Percentiles rank a stretch among this genome's conserved stretches.
Evolutionary conservation across 352 stramenopile genomes (phyloP).

Genomic region (Globisporangium recalcitrans): DNA sequence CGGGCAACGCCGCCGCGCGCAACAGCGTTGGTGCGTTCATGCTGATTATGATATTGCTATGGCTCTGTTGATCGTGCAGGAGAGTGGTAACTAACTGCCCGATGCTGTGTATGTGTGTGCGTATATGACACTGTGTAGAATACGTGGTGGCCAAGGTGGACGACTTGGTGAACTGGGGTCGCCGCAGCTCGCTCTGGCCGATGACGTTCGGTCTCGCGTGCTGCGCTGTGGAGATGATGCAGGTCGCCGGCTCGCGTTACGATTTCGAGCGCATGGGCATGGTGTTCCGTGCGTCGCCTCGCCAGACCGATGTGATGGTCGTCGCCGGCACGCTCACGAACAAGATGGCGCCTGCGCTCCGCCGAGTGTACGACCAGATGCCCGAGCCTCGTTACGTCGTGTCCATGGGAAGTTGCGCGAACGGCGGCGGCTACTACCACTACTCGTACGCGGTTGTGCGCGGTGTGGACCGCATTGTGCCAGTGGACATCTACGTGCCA

Average conservation of each 20-base stretch:
- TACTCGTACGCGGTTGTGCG: conserved; percentile 97
- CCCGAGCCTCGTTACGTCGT: conserved; percentile 98
- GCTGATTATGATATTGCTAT: not conserved
- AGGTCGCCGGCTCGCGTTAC: conserved; percentile 85
- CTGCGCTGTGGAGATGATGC: conserved; percentile 99
- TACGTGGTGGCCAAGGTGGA: conserved; percentile 97
- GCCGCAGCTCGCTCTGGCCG: conserved; percentile 96
- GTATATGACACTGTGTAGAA: conserved; percentile 49
- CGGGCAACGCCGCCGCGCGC: conserved; percentile 57
- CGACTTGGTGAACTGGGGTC: conserved; percentile 98
- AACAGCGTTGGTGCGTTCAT: conserved; percentile 68
- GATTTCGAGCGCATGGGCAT: conserved; percentile 99
- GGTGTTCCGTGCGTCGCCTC: conserved; percentile 94
- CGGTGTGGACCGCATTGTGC: conserved; percentile 95
- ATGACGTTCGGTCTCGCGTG: conserved; percentile 99
- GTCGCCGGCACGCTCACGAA: conserved; percentile 99
- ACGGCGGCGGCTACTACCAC: conserved; percentile 89
- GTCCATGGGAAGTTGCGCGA: conserved; percentile 98
- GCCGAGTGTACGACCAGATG: conserved; percentile 99
- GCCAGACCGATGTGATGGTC: conserved; percentile 99
- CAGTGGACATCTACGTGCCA: conserved; percentile 99
- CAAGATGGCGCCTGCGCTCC: conserved; percentile 99
- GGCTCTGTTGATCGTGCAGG: not conserved
- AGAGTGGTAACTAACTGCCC: too few species aligned
- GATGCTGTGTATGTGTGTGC: not conserved